phyloP scores from a whole-genome alignment of 495 filamentous ascomycete genomes.

The Polyplosphaeria fusca region DNA sequence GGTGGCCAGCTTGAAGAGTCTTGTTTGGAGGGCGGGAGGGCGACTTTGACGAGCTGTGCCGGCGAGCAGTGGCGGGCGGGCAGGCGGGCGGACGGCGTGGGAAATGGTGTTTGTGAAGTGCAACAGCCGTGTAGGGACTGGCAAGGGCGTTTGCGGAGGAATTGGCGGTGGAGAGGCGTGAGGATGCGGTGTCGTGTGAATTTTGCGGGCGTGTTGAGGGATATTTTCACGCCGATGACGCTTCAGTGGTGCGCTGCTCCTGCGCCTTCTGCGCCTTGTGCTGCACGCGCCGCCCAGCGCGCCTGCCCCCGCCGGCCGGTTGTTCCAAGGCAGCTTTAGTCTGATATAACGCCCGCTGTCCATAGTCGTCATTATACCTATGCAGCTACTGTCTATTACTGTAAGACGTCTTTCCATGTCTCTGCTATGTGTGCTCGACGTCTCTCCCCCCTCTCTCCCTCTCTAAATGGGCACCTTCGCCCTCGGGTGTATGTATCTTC shows the following conservation, averaged over 20 bases:
- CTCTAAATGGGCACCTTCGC: neutral
- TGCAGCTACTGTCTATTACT: no score
- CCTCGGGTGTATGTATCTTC: neutral
- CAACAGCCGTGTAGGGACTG: neutral
- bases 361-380: no score
- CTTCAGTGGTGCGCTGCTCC: neutral
- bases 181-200: neutral
- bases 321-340: constrained; percentile 10
- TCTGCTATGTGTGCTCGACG: no score
- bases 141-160: neutral
- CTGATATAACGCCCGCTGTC: neutral
- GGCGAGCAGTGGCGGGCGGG: constrained; percentile 16
- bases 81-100: neutral
- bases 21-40: neutral
- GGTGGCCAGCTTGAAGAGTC: constrained; percentile 31
- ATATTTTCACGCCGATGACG: constrained; percentile 14
- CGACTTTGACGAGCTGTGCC: neutral
- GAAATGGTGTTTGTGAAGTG: neutral
- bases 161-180: neutral
- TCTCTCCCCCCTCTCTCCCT: neutral
- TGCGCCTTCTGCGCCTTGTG: neutral
- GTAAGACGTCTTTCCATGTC: no score
- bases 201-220: constrained; percentile 6
- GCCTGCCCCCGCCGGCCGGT: neutral
- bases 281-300: neutral